Evolutionary conservation across 2,329 filamentous ascomycete species (phyloP), one percentile per base, ranked within the genome.

Genomic region (Herpotrichia juniperi): DNA sequence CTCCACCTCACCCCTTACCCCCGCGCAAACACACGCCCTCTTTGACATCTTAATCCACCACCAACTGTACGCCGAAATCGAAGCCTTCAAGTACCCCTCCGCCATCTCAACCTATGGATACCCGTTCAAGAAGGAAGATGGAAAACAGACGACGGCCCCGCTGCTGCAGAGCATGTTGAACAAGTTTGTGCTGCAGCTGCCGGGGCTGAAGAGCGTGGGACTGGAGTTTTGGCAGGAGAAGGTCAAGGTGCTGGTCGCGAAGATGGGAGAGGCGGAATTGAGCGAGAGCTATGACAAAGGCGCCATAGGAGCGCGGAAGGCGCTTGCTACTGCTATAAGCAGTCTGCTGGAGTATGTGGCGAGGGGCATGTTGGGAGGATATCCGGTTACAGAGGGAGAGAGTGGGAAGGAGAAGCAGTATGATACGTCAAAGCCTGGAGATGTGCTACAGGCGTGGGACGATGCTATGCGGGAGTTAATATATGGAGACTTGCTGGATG

Each of bases 251-350:
- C 57, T 75, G 35, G 62, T 75, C 4, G 63, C 62, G 44, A 69
- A 68, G 45, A 59, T 93, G 48, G 86, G 81, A 8, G 81, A 86
- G 26, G 88, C 85, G 1, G 85, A 90, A 45, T 76, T 93, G 26
- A 91, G 88, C 1, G 90, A 93, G 71, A 91, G 88, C 68, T 93
- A 92, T 64, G 90, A 93, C 69, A 91, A 91, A 72, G 89, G 88
- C 12, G 80, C 85, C 0, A 74, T 93, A 59, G 90, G 90, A 0
- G 86, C 87, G 53, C 80, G 90, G 46, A 92, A 91, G 75, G 89
- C 87, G 17, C 74, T 93, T 43, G 84, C 89, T 0, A 91, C 90
- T 6, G 89, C 87, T 0, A 81, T 86, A 9, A 88, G 87, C 30
- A 83, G 85, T 6, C 72, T 93, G 50, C 79, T 90, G 48, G 90